Evolutionary conservation across 495 filamentous ascomycete genomes (phyloP).

Genomic region (Penicillium steckii): DNA sequence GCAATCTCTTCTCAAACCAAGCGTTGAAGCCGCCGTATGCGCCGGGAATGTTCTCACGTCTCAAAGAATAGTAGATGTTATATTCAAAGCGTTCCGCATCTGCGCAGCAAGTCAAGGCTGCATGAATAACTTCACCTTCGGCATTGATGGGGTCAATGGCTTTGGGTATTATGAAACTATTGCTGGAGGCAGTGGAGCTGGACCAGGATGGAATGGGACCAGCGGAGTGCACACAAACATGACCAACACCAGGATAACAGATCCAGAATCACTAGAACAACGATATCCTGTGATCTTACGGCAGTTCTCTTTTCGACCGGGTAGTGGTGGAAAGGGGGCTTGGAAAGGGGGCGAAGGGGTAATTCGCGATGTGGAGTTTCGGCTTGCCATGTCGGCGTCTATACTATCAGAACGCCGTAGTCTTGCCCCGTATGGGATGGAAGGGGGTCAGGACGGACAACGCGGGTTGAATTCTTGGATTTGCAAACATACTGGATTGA

Average conservation of each 20-base stretch:
- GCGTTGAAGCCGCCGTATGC: slow-evolving; percentile 78
- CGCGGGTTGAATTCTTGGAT: slow-evolving; percentile 39
- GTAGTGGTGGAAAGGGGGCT: slow-evolving; percentile 43
- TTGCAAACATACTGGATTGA: slow-evolving; percentile 35
- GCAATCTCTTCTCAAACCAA: slow-evolving; percentile 75
- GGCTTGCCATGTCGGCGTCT: slow-evolving; percentile 66
- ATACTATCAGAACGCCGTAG: slow-evolving; percentile 82
- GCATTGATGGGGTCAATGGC: slow-evolving; percentile 46
- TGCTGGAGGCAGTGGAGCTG: slow-evolving; percentile 83
- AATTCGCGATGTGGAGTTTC: slow-evolving; percentile 30
- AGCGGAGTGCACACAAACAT: slow-evolving; percentile 90
- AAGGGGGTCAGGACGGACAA: slow-evolving; percentile 68
- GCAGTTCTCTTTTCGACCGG: slow-evolving; percentile 78
- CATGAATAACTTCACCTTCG: slow-evolving; percentile 70
- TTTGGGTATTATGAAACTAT: slow-evolving; percentile 98
- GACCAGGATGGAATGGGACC: slow-evolving; percentile 76
- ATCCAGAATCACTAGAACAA: slow-evolving; percentile 86
- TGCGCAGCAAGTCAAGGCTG: slow-evolving; percentile 85
- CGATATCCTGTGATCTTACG: slow-evolving; percentile 86
- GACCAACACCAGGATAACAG: slow-evolving; percentile 96
- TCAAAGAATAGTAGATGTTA: slow-evolving; percentile 86
- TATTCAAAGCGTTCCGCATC: slow-evolving; percentile 79
- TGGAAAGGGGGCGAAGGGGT: slow-evolving; percentile 36
- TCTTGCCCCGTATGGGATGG: slow-evolving; percentile 80
- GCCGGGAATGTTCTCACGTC: slow-evolving; percentile 72